Percentiles rank a stretch among this genome's conserved stretches.
Conservation (phyloP, 2,329 filamentous ascomycete species). For the Pezicula rhizophila region DNA sequence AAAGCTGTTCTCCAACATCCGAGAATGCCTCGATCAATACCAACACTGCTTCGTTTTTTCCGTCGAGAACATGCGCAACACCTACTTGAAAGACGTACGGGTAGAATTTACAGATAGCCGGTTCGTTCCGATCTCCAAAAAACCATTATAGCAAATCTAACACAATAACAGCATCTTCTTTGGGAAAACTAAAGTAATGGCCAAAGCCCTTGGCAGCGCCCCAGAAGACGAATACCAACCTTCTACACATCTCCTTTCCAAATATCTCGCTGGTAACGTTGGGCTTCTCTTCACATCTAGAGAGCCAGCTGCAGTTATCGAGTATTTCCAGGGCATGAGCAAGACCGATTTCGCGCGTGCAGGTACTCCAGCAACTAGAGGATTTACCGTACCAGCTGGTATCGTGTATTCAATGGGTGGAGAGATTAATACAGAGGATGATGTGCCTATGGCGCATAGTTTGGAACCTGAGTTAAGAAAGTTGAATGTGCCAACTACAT, state of each 20-base stretch:
- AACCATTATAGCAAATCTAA: constrained; percentile 4
- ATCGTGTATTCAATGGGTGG: constrained; percentile 75
- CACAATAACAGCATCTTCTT: constrained; percentile 71
- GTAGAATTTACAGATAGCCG: constrained; percentile 78
- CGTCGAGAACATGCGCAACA: constrained; percentile 98
- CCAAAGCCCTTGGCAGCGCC: constrained; percentile 78
- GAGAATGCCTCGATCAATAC: constrained; percentile 77
- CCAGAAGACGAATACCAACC: constrained; percentile 75
- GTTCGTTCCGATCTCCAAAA: constrained; percentile 40
- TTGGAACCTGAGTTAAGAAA: constrained; percentile 87
- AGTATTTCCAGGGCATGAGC: constrained; percentile 66
- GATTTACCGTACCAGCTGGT: constrained; percentile 78
- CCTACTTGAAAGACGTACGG: constrained; percentile 85
- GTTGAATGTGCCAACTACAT: constrained; percentile 80
- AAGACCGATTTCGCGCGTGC: constrained; percentile 89
- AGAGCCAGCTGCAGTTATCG: constrained; percentile 55
- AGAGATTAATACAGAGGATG: constrained; percentile 71
- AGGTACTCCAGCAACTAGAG: constrained; percentile 66
- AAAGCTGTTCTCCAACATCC: constrained; percentile 81
- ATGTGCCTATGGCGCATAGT: constrained; percentile 80
- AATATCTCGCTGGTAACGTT: constrained; percentile 72
- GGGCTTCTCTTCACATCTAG: constrained; percentile 89
- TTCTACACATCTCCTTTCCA: constrained; percentile 64
- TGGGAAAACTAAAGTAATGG: constrained; percentile 99
- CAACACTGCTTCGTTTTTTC: constrained; percentile 89